A percentile compares a stretch with the other conserved stretches of the same genome.
Conservation (phyloP, 2,329 filamentous ascomycete genomes). For the Ascochyta pisi region DNA sequence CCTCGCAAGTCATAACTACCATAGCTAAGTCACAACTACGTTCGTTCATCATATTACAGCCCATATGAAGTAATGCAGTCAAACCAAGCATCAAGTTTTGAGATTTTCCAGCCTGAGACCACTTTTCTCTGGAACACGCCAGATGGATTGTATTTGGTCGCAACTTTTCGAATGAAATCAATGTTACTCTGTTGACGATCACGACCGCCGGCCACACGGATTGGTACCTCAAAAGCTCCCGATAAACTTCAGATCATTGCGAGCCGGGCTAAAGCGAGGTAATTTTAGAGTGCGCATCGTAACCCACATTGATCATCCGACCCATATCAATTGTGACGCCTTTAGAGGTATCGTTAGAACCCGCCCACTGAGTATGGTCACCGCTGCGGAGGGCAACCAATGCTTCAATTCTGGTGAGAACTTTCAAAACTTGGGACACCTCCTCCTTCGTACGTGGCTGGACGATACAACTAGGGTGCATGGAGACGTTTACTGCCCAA, state of each 20-base stretch:
- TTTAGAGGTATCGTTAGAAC: constrained; percentile 39
- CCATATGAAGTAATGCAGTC: not conserved
- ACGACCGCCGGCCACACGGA: constrained; percentile 28
- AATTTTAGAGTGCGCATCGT: constrained; percentile 17
- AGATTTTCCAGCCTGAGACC: not conserved
- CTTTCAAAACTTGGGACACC: constrained; percentile 25
- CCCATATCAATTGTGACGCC: constrained; percentile 44
- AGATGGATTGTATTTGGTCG: constrained; percentile 32
- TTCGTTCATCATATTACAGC: no score
- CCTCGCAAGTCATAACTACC: no score
- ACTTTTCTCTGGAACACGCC: constrained; percentile 34
- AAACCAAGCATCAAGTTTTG: not conserved
- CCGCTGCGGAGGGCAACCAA: constrained; percentile 32
- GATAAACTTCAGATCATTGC: constrained; percentile 49
- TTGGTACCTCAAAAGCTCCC: constrained; percentile 26
- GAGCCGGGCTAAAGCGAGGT: constrained; percentile 35
- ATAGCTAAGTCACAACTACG: no score
- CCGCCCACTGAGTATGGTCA: constrained; percentile 32
- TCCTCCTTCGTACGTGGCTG: constrained; percentile 27
- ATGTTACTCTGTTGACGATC: constrained; percentile 24
- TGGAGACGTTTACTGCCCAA: constrained; percentile 22
- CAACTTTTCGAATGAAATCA: constrained; percentile 17
- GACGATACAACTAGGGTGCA: constrained; percentile 27
- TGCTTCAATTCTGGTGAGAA: constrained; percentile 21
- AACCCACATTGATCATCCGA: constrained; percentile 29